Conservation (phyloP, 192 early-diverging fungal species). For the Linnemannia exigua region DNA sequence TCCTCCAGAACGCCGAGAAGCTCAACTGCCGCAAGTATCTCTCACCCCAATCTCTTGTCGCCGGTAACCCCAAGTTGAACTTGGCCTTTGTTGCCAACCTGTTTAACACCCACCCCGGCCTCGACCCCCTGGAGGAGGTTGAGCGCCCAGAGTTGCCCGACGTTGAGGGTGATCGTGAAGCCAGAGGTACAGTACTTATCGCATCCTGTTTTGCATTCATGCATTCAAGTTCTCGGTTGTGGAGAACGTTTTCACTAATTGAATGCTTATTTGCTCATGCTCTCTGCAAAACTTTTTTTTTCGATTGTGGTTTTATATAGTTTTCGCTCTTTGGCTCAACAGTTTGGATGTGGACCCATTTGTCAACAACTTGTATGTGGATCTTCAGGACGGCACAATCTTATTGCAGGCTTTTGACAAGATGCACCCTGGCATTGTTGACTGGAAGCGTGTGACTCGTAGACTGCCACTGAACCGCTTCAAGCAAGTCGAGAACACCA, state of each 20-base stretch:
- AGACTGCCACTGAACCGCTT: constrained; percentile 85
- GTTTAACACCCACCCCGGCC: constrained; percentile 97
- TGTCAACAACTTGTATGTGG: constrained; percentile 98
- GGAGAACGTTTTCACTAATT: not conserved
- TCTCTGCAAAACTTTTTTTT: not conserved
- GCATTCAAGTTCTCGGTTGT: not conserved
- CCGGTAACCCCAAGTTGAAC: constrained; percentile 97
- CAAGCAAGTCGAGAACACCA: constrained; percentile 99
- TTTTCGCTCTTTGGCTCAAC: constrained; percentile 98
- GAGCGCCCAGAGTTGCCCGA: constrained; percentile 94
- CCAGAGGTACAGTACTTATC: constrained; percentile 73
- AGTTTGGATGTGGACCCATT: constrained; percentile 97
- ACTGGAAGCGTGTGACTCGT: constrained; percentile 94
- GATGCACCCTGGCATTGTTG: constrained; percentile 89
- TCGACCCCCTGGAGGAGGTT: constrained; percentile 91
- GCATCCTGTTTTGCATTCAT: not conserved
- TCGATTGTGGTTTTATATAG: constrained; percentile 52
- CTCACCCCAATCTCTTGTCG: constrained; percentile 93
- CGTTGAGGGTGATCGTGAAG: constrained; percentile 87
- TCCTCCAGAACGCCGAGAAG: constrained; percentile 93
- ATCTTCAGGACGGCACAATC: constrained; percentile 89
- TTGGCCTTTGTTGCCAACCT: constrained; percentile 99
- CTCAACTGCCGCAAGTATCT: constrained; percentile 96
- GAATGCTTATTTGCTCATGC: not conserved
- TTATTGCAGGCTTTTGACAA: constrained; percentile 97